These are phyloP conservation scores for Ustulina deusta DNA, from an alignment of 2,329 filamentous ascomycete species.

Conservation along the genomic window DNA sequence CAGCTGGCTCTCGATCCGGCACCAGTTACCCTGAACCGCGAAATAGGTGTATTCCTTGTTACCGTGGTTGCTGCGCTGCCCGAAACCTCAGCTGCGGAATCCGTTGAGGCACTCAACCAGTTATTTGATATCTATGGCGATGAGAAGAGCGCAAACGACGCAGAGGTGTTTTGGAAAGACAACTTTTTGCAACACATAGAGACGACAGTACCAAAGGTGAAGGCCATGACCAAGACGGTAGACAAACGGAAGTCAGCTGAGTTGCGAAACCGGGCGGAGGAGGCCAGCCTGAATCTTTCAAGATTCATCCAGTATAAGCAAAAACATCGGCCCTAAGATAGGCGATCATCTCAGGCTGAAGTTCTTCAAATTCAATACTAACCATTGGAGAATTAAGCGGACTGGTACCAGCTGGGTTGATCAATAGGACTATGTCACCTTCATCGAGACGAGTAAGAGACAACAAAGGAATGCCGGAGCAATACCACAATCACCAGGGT, in stretches of 20 bases:
- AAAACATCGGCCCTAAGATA: conserved; percentile 60
- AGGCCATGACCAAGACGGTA: conserved; percentile 68
- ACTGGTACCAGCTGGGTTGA: neutral
- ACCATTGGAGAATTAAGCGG: conserved; percentile 3
- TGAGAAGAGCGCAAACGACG: conserved; percentile 68
- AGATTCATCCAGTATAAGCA: conserved; percentile 75
- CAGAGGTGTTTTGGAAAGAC: conserved; percentile 73
- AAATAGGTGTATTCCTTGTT: conserved; percentile 73
- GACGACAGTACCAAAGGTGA: conserved; percentile 64
- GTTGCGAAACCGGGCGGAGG: conserved; percentile 69
- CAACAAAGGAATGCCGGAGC: conserved; percentile 3
- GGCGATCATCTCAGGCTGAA: neutral
- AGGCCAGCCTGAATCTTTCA: conserved; percentile 69
- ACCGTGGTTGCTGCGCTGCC: conserved; percentile 65
- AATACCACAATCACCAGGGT: conserved; percentile 8
- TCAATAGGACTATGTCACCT: conserved; percentile 2
- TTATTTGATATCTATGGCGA: conserved; percentile 76
- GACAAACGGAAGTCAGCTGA: conserved; percentile 70
- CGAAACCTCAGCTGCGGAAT: conserved; percentile 66
- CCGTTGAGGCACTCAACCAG: conserved; percentile 74
- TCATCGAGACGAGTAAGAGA: conserved; percentile 1
- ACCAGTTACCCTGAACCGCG: conserved; percentile 66
- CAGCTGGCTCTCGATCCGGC: conserved; percentile 70
- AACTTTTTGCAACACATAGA: conserved; percentile 70
- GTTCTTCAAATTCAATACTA: conserved; percentile 12